Percentiles rank a stretch among this genome's conserved stretches.
These are phyloP conservation scores for Ceratobasidium sp. DNA, from an alignment of 1,284 basidiomycete species.

Conservation along the genomic window DNA sequence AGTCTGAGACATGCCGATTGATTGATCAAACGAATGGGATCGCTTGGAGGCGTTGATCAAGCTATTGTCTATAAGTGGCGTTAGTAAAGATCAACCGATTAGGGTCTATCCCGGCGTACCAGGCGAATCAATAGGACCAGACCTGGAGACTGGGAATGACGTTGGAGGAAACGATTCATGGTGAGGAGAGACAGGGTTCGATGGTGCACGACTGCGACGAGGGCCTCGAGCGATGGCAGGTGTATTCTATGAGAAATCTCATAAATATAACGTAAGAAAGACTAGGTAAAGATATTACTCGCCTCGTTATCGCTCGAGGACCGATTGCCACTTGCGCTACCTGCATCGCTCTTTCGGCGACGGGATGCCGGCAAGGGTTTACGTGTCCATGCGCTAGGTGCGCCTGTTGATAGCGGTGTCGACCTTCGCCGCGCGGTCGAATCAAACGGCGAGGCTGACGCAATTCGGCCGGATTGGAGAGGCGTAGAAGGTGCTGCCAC, in stretches of 20 bases:
- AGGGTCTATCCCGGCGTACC: neutral
- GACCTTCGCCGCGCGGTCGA: slow-evolving; percentile 67
- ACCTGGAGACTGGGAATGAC: slow-evolving; percentile 29
- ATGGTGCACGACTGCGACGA: slow-evolving; percentile 59
- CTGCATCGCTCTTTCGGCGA: slow-evolving; percentile 71
- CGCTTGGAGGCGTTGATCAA: slow-evolving; percentile 38
- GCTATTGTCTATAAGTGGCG: slow-evolving; percentile 26
- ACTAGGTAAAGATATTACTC: neutral
- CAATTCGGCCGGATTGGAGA: slow-evolving; percentile 46
- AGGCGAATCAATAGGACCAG: slow-evolving; percentile 23
- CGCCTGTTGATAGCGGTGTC: slow-evolving; percentile 58
- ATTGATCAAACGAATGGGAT: slow-evolving; percentile 35
- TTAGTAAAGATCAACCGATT: neutral
- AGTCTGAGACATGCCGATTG: slow-evolving; percentile 29
- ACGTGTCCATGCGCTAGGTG: slow-evolving; percentile 72
- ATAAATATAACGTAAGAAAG: neutral
- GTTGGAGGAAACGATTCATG: slow-evolving; percentile 50
- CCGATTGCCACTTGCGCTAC: slow-evolving; percentile 53
- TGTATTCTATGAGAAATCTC: slow-evolving; percentile 20
- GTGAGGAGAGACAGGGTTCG: slow-evolving; percentile 67
- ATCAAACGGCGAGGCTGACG: slow-evolving; percentile 64
- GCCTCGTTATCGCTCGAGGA: slow-evolving; percentile 34
- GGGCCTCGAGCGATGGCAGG: slow-evolving; percentile 48
- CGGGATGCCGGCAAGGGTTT: slow-evolving; percentile 58
- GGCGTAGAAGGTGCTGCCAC: slow-evolving; percentile 59